Percentiles rank a stretch among this genome's conserved stretches.
Conservation (phyloP, 805 yeast genomes). For the Ogataea nakhonphanomensis region DNA sequence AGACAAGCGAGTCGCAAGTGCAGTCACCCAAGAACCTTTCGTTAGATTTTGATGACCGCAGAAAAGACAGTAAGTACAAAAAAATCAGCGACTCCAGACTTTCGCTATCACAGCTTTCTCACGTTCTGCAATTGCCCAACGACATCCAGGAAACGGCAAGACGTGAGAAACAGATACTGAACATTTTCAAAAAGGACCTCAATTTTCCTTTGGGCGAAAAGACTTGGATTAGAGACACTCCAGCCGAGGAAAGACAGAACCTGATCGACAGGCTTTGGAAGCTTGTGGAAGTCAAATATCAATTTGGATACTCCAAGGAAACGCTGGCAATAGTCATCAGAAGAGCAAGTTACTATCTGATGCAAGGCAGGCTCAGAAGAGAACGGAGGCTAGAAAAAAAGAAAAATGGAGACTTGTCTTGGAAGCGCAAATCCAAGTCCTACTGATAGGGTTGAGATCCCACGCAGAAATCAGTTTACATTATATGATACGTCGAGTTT, state of each 20-base stretch:
- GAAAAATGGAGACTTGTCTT: constrained; percentile 21
- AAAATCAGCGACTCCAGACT: constrained; percentile 48
- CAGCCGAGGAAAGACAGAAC: constrained; percentile 45
- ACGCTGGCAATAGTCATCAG: constrained; percentile 70
- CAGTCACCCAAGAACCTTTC: constrained; percentile 7
- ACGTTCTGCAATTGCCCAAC: constrained; percentile 45
- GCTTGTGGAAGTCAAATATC: constrained; percentile 45
- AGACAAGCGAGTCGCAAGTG: background rate
- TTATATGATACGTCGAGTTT: constrained; percentile 2
- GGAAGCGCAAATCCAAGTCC: constrained; percentile 15
- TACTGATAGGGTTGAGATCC: background rate
- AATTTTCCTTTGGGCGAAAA: constrained; percentile 72
- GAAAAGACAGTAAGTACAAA: constrained; percentile 19
- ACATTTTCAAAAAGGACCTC: constrained; percentile 51
- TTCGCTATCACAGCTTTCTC: constrained; percentile 53
- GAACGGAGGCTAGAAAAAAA: constrained; percentile 53
- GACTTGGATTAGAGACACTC: constrained; percentile 84
- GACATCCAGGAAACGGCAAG: constrained; percentile 52
- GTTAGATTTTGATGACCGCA: constrained; percentile 7
- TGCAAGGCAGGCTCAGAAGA: constrained; percentile 74
- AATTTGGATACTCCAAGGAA: constrained; percentile 49
- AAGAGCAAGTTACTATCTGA: constrained; percentile 74
- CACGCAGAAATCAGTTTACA: constrained; percentile 1
- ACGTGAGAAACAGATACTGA: constrained; percentile 51
- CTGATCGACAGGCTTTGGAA: constrained; percentile 47